Base-by-base conservation (phyloP, 2,329 filamentous ascomycete genomes). In the Trichoderma sp. region DNA sequence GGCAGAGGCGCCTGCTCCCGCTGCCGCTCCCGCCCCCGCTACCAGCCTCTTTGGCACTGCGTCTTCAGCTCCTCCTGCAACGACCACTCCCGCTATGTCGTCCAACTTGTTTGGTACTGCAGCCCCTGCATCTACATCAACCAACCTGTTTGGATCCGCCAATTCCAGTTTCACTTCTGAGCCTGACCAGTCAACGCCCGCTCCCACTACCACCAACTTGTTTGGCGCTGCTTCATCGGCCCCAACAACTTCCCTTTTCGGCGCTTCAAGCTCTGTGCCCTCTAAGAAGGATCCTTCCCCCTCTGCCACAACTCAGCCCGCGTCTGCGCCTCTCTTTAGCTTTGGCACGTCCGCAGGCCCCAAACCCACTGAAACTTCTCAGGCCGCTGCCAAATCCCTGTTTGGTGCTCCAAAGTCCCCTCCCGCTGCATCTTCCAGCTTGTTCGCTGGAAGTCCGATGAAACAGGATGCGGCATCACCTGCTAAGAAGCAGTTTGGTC, bases 361-460 rank as follows among this genome's bases (percentile, higher is more conserved):
- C 43, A 80, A 80, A 67, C 71, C 77, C 2, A 80, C 80, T 51
- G 78, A 76, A 26, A 74, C 76, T 60, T 73, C 76, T 15, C 74
- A 77, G 12, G 70, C 79, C 6, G 68, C 76, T 24, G 64, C 78
- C 15, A 84, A 83, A 75, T 80, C 83, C 15, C 73, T 83, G 15
- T 85, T 85, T 69, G 80, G 79, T 15, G 75, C 79, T 9, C 78
- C 81, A 32, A 81, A 80, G 71, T 81, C 82, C 32, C 78, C 80
- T 6, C 73, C 79, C 6, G 75, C 78, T 7, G 66, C 76, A 8
- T 67, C 76, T 6, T 75, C 72, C 68, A 76, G 79, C 24, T 71
- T 81, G 73, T 85, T 86, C 74, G 60, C 43, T 81, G 81, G 81
- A 36, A 83, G 82, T 67, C 81, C 81, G 18, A 82, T 86, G 76